Evolutionary conservation across 805 yeast genomes (phyloP).

Genomic region (Starmerella gropengiesseri): DNA sequence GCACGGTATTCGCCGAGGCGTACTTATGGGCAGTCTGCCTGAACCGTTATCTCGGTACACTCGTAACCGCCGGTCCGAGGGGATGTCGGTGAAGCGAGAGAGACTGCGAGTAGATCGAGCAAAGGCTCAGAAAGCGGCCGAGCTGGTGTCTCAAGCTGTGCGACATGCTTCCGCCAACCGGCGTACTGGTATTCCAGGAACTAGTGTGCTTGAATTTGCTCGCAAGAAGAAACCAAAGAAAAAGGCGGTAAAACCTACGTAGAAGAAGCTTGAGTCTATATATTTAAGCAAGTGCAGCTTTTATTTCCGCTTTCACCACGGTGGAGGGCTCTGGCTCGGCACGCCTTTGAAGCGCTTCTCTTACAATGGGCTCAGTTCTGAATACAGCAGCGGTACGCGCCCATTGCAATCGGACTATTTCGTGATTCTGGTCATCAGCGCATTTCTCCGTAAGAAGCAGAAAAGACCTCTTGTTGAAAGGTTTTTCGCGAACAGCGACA

Average conservation of each 20-base stretch:
- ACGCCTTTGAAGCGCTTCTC: neutral
- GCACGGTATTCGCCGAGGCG: conserved; percentile 1
- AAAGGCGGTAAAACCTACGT: too few relatives aligned
- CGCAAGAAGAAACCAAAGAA: neutral
- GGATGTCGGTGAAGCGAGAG: neutral
- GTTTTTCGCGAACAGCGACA: conserved; percentile 31
- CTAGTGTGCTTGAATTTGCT: neutral
- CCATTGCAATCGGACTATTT: conserved; percentile 47
- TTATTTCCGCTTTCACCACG: neutral
- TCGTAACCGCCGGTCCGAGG: neutral
- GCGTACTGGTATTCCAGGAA: neutral
- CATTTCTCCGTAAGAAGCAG: conserved; percentile 8
- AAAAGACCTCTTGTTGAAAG: conserved; percentile 16
- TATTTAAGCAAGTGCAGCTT: neutral
- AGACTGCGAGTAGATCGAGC: neutral
- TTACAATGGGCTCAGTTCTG: neutral
- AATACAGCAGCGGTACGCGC: conserved; percentile 32
- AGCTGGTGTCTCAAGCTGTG: neutral
- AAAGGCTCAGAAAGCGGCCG: neutral
- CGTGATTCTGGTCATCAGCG: conserved; percentile 28
- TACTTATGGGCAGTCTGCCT: neutral
- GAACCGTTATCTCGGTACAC: neutral
- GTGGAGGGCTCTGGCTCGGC: conserved; percentile 3
- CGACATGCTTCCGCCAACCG: neutral
- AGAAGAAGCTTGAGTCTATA: too few relatives aligned